Evolutionary conservation across 495 filamentous ascomycete species (phyloP).

Genomic region (Penicillium psychrofluorescens): DNA sequence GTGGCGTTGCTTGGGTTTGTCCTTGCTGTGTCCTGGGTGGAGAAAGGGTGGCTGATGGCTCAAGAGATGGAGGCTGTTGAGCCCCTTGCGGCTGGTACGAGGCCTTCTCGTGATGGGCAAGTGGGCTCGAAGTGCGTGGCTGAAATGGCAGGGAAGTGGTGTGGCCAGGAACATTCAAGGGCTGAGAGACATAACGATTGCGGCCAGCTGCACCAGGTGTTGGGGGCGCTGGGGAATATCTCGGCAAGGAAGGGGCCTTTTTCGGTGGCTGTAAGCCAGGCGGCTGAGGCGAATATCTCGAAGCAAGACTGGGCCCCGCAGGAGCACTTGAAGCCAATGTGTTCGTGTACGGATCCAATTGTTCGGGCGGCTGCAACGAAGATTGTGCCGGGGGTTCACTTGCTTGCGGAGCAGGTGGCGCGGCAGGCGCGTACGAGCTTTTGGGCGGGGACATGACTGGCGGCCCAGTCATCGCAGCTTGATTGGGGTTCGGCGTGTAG

Average conservation of each 20-base stretch:
- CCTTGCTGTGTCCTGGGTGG: slow-evolving; percentile 15
- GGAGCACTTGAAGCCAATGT: slow-evolving; percentile 28
- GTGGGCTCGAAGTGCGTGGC: slow-evolving; percentile 77
- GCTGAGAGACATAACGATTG: slow-evolving; percentile 45
- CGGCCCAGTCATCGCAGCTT: slow-evolving; percentile 6
- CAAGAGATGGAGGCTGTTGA: slow-evolving; percentile 18
- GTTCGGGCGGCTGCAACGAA: slow-evolving; percentile 48
- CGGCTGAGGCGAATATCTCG: slow-evolving; percentile 36
- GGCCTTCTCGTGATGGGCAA: slow-evolving; percentile 55
- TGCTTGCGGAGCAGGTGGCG: slow-evolving; percentile 16
- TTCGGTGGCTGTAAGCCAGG: slow-evolving; percentile 20
- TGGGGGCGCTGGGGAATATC: slow-evolving; percentile 37
- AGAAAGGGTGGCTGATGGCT: slow-evolving; percentile 19
- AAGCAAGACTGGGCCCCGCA: slow-evolving; percentile 26
- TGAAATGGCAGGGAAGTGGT: slow-evolving; percentile 59
- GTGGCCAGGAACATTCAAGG: slow-evolving; percentile 35
- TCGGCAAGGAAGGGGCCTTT: slow-evolving; percentile 26
- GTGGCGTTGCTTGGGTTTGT: slow-evolving; percentile 2
- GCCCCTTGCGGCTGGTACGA: slow-evolving; percentile 28
- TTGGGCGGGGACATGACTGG: slow-evolving; percentile 6
- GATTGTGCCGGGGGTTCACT: slow-evolving; percentile 11
- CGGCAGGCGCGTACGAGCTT: slow-evolving; percentile 4
- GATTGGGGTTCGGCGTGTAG: slow-evolving; percentile 41
- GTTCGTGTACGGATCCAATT: slow-evolving; percentile 56
- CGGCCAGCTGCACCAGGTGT: slow-evolving; percentile 35